A percentile compares a stretch with the other conserved stretches of the same genome.
These are phyloP conservation scores for Sphagnum magellanicum DNA, from an alignment of 228 moss, liverwort and hornwort species.

Conservation along the genomic window DNA sequence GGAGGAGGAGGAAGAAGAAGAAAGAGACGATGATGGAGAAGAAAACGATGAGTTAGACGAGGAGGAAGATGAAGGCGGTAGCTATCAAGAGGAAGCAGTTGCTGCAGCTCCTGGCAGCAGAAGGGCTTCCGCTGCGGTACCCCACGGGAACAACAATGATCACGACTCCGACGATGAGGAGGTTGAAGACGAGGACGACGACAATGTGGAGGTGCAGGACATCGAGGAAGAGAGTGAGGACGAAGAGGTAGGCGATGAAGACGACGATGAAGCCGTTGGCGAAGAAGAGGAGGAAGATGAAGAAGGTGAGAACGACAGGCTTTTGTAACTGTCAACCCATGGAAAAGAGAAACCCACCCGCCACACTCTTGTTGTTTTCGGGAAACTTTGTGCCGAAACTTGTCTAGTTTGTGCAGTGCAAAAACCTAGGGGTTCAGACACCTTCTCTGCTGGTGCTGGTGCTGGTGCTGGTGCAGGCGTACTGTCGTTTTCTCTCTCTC, in stretches of 20 bases:
- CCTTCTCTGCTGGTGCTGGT: too few species aligned
- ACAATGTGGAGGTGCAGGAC: slow-evolving; percentile 75
- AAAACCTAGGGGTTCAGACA: too few species aligned
- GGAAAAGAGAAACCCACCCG: slow-evolving; percentile 8
- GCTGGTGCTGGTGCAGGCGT: too few species aligned
- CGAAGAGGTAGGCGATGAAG: slow-evolving; percentile 61
- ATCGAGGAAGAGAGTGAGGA: slow-evolving; percentile 60
- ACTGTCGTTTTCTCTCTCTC: too few species aligned
- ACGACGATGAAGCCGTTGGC: slow-evolving; percentile 56
- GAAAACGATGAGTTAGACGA: slow-evolving; percentile 51
- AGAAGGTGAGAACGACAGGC: slow-evolving; percentile 35
- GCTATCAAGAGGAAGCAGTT: slow-evolving; percentile 62
- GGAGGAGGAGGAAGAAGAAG: slow-evolving; percentile 45
- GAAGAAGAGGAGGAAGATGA: slow-evolving; percentile 57
- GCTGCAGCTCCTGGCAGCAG: slow-evolving; percentile 24
- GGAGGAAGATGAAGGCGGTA: slow-evolving; percentile 63
- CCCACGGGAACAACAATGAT: slow-evolving; percentile 24
- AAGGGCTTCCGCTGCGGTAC: slow-evolving; percentile 8
- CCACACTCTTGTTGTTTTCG: too few species aligned
- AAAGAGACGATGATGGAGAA: slow-evolving; percentile 57
- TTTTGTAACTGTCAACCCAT: too few species aligned
- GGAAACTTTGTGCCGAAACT: too few species aligned
- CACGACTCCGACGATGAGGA: slow-evolving; percentile 61
- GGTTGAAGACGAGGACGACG: slow-evolving; percentile 55
- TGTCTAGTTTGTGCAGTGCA: too few species aligned